phyloP scores from a whole-genome alignment of 768 basidiomycete genomes.

The Chlorophyllum brunneum region DNA sequence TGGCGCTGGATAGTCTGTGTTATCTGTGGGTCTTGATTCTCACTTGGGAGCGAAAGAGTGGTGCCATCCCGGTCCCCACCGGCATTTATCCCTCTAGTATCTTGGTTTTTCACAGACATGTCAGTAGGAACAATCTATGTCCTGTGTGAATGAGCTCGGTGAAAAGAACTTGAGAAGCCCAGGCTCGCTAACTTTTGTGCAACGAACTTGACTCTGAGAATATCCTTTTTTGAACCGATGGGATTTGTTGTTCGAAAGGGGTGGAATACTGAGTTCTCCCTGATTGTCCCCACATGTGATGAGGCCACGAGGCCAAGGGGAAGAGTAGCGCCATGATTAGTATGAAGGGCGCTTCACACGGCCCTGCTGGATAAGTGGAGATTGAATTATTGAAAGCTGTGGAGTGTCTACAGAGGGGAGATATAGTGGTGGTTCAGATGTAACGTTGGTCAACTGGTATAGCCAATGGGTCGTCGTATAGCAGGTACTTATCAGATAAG shows the following conservation, averaged over 20 bases:
- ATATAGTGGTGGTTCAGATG: too few relatives aligned
- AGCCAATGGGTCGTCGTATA: too few relatives aligned
- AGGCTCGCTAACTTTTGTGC: too few relatives aligned
- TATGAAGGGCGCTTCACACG: too few relatives aligned
- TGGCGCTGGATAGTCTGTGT: neutral
- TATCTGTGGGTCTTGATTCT: neutral
- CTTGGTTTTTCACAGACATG: neutral
- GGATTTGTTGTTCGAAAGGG: neutral
- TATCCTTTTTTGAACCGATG: neutral
- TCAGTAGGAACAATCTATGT: neutral
- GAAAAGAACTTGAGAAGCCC: neutral
- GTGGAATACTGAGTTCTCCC: too few relatives aligned
- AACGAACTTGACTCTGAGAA: too few relatives aligned
- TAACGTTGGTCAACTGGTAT: too few relatives aligned
- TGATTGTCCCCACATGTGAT: neutral
- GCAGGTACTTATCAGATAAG: too few relatives aligned
- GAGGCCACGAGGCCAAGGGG: neutral
- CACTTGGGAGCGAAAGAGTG: neutral
- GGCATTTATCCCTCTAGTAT: neutral
- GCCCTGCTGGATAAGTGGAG: too few relatives aligned
- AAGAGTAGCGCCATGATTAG: neutral
- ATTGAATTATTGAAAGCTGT: too few relatives aligned
- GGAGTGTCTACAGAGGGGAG: too few relatives aligned
- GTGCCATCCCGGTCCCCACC: neutral
- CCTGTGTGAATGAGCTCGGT: neutral